A percentile compares a stretch with the other conserved stretches of the same genome.
Conservation (phyloP, 2,329 filamentous ascomycete genomes). For the Calonectria hawksworthii region DNA sequence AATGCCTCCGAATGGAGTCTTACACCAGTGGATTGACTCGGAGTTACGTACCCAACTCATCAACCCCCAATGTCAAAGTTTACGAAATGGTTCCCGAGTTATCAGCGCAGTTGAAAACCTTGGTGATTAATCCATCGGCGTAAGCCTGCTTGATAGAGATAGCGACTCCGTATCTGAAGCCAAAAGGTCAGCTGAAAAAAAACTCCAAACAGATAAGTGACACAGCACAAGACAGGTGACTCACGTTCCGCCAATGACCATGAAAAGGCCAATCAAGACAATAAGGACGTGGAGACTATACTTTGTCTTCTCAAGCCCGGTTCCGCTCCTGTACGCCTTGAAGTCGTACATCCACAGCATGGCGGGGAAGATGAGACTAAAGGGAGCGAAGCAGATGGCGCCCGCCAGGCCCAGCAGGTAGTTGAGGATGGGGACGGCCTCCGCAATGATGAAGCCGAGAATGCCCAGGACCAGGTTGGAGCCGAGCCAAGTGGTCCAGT, state of each 20-base stretch:
- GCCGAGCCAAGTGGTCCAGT: slow-evolving; percentile 47
- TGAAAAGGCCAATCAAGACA: slow-evolving; percentile 39
- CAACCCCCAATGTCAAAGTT: neutral
- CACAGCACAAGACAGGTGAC: slow-evolving; percentile 22
- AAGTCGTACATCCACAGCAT: slow-evolving; percentile 46
- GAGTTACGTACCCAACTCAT: neutral
- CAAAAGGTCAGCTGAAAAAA: neutral
- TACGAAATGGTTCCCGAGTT: slow-evolving; percentile 40
- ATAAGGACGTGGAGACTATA: slow-evolving; percentile 44
- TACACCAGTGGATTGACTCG: neutral
- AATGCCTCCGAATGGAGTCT: neutral
- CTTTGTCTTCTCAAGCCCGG: slow-evolving; percentile 26
- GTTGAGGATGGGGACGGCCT: slow-evolving; percentile 47
- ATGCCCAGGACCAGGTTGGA: slow-evolving; percentile 30
- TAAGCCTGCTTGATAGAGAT: slow-evolving; percentile 44
- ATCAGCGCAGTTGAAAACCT: slow-evolving; percentile 46
- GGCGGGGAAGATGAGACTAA: slow-evolving; percentile 47
- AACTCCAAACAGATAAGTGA: neutral
- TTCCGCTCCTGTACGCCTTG: slow-evolving; percentile 35
- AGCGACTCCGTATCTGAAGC: slow-evolving; percentile 41
- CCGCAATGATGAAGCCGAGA: slow-evolving; percentile 40
- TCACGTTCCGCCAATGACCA: slow-evolving; percentile 47
- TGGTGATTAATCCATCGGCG: slow-evolving; percentile 37
- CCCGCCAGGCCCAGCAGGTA: slow-evolving; percentile 51
- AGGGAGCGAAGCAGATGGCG: slow-evolving; percentile 48